Conservation (phyloP, 106 monocot species). For the Acorus calamus region DNA sequence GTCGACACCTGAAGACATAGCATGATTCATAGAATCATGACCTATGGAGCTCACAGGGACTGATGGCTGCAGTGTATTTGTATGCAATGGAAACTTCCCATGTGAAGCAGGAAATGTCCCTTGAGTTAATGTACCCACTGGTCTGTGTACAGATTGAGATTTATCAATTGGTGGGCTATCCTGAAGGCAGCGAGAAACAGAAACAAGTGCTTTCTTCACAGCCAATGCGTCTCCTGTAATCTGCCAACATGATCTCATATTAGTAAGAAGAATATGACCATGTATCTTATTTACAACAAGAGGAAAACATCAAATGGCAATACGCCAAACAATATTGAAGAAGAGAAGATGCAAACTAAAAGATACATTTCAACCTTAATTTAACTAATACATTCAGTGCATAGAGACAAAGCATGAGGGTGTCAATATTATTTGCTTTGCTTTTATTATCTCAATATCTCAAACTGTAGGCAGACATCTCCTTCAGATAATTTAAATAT, state of each 20-base stretch:
- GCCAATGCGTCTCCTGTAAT: constrained; percentile 6
- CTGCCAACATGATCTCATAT: not conserved
- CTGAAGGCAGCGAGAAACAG: constrained; percentile 9
- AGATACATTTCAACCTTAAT: too few relatives aligned
- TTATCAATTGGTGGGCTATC: constrained; percentile 1
- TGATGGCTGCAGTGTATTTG: not conserved
- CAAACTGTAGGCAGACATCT: too few relatives aligned
- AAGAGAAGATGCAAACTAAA: too few relatives aligned
- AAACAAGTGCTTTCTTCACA: constrained; percentile 16
- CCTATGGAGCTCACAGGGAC: not conserved
- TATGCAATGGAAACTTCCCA: not conserved
- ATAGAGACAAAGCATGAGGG: too few relatives aligned
- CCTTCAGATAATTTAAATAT: too few relatives aligned
- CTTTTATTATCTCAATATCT: too few relatives aligned
- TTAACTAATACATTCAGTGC: too few relatives aligned
- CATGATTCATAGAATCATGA: constrained; percentile 1
- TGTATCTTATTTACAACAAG: too few relatives aligned
- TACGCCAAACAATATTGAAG: too few relatives aligned
- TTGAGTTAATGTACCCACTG: not conserved
- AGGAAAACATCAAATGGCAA: too few relatives aligned
- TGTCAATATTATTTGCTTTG: too few relatives aligned
- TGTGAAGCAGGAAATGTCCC: not conserved
- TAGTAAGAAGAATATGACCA: too few relatives aligned
- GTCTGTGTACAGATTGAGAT: not conserved
- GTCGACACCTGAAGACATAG: not conserved